Conservation (phyloP, 2,329 filamentous ascomycete genomes). For the Pseudocercospora pini-densiflorae region DNA sequence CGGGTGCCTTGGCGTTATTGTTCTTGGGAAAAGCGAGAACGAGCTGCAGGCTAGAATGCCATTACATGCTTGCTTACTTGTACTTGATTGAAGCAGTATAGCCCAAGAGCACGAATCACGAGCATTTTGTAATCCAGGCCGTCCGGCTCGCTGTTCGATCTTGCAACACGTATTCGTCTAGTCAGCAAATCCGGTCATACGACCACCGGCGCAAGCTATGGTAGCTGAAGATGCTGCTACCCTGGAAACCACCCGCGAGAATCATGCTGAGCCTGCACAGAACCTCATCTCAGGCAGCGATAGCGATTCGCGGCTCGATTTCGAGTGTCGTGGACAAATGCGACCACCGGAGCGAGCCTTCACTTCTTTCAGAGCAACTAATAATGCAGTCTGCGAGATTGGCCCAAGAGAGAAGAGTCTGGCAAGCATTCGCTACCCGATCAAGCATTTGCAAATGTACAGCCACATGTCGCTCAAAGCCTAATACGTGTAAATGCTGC, state of each 20-base stretch:
- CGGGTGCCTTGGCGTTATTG: constrained; percentile 2
- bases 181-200: neutral
- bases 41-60: neutral
- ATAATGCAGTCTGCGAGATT: too few species aligned
- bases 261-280: neutral
- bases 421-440: too few species aligned
- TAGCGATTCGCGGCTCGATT: too few species aligned
- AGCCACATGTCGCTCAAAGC: too few species aligned
- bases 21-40: neutral
- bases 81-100: neutral
- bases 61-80: neutral
- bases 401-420: too few species aligned
- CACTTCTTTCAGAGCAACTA: too few species aligned
- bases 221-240: neutral
- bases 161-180: neutral
- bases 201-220: neutral
- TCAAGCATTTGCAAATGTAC: too few species aligned
- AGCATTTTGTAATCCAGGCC: neutral
- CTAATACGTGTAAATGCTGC: too few species aligned
- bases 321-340: too few species aligned
- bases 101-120: constrained; percentile 1
- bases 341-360: too few species aligned
- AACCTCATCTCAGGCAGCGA: neutral
- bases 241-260: neutral
- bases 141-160: too few species aligned